Conservation (phyloP, 805 yeast species). For the Candida insectalens region DNA sequence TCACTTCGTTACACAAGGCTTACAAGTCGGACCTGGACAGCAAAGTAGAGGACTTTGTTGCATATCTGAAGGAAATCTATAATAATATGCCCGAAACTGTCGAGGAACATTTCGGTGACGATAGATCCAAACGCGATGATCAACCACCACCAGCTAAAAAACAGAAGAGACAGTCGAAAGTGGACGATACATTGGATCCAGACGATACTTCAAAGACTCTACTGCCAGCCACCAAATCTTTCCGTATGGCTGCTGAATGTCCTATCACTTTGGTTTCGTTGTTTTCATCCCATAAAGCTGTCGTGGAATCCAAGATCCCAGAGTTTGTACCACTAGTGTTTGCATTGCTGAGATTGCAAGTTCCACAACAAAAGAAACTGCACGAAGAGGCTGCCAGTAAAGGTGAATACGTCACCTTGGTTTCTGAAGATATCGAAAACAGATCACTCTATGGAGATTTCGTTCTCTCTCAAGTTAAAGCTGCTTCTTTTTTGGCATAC, state of each 20-base stretch:
- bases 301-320: constrained; percentile 64
- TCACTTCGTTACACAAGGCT: constrained; percentile 78
- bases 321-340: constrained; percentile 76
- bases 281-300: constrained; percentile 74
- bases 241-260: constrained; percentile 89
- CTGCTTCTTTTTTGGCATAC: constrained; percentile 90
- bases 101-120: constrained; percentile 48
- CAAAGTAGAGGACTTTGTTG: constrained; percentile 71
- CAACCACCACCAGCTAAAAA: background rate
- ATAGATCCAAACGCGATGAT: background rate
- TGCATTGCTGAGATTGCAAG: constrained; percentile 64
- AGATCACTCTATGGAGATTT: constrained; percentile 80
- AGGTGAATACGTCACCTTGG: constrained; percentile 55
- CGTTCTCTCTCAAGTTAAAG: constrained; percentile 87
- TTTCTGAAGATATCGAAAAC: constrained; percentile 67
- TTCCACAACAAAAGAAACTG: constrained; percentile 67
- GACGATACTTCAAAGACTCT: constrained; percentile 38
- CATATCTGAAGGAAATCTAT: constrained; percentile 66
- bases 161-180: background rate
- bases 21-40: constrained; percentile 61
- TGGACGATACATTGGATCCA: constrained; percentile 1
- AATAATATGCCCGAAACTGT: constrained; percentile 72
- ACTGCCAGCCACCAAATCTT: constrained; percentile 65
- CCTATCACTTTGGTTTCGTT: constrained; percentile 94
- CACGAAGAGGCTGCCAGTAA: constrained; percentile 45